Conservation (phyloP, 345 rosid genomes). For the Kernera saxatilis region DNA sequence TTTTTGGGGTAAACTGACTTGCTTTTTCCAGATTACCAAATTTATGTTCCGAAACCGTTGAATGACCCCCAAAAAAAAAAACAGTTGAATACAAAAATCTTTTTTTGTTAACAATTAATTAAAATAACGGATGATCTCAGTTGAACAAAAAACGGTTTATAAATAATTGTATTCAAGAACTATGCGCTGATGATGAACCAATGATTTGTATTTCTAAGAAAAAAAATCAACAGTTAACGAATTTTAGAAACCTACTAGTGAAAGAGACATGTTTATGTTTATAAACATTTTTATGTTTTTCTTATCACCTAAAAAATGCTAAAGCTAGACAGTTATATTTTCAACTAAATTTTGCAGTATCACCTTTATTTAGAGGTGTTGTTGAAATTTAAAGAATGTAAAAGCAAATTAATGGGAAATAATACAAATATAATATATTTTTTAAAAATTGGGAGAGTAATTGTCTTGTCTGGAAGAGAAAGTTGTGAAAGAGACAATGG, state of each 20-base stretch:
- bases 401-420: background rate
- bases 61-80: too few species aligned
- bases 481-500: slow-evolving; percentile 8
- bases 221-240: background rate
- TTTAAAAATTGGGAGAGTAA: background rate
- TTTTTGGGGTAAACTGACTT: too few species aligned
- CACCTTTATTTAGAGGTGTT: background rate
- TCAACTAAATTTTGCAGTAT: background rate
- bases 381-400: background rate
- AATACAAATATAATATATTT: background rate
- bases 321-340: background rate
- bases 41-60: background rate
- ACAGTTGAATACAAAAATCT: background rate
- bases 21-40: too few species aligned
- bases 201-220: background rate
- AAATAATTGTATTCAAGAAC: background rate
- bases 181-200: background rate
- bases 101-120: background rate
- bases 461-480: slow-evolving; percentile 20
- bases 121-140: too few species aligned
- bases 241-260: background rate
- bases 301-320: background rate
- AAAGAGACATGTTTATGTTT: too few species aligned
- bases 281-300: background rate
- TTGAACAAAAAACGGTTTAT: background rate